Evolutionary conservation across 2,329 filamentous ascomycete species (phyloP), one percentile per base, ranked within the genome.

Genomic region (Aspergillus felis): DNA sequence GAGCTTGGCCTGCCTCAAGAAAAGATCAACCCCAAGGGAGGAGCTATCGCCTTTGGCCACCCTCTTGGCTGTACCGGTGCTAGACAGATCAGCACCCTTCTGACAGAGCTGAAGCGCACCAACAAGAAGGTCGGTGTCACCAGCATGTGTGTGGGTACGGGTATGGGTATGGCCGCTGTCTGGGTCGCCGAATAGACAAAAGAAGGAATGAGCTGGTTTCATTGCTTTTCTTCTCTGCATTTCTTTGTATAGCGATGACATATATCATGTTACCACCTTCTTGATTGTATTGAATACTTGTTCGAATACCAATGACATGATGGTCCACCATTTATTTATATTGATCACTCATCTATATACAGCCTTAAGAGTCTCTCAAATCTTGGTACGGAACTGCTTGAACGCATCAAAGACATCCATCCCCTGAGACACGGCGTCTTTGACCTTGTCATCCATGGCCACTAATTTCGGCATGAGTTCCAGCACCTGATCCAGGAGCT

Each of bases 11-110:
- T 99, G 28, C 89, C 91, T 54, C 72, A 82, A 60, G 87, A 90
- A 64, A 97, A 97, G 84, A 87, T 99, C 72, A 97, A 97, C 81
- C 93, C 93, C 68, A 96, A 97, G 84, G 94, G 93, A 64, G 93
- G 93, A 62, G 92, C 92, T 35, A 97, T 97, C 74, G 93, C 93
- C 10, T 96, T 97, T 72, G 92, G 94, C 10, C 94, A 97, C 78
- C 94, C 94, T 0, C 82, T 97, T 20, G 94, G 94, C 56, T 96
- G 92, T 79, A 97, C 94, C 0, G 94, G 94, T 53, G 91, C 93
- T 9, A 84, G 94, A 71, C 94, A 97, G 80, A 90, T 99, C 50
- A 91, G 90, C 71, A 97, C 94, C 10, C 78, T 97, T 68, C 79
- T 97, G 62, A 95, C 92, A 65, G 93, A 97, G 84, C 79, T 97